Base-by-base conservation (phyloP, 805 yeast species). In the Debaryomyces castellii region DNA sequence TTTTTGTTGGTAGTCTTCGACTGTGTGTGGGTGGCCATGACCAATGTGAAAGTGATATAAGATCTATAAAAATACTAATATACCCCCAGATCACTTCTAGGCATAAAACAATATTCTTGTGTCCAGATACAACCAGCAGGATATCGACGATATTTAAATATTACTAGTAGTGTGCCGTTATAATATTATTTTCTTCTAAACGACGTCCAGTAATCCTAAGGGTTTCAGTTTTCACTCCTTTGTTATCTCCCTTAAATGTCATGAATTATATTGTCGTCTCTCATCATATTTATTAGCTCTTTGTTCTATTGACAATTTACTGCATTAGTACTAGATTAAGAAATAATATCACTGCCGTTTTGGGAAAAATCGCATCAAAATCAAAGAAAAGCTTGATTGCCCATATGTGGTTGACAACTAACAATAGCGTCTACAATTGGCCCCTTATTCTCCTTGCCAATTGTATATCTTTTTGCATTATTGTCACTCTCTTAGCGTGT, bases 401-500 rank as follows among this genome's bases (percentile, higher is more conserved):
- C 9, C 11, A 22, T 12, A 8, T 5, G n/a, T 8, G 12, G 20
- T 16, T 22, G 14, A 10, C 20, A 14, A 23, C 28, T 10, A 11
- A 22, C 27, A 22, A 18, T 37, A 37, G 21, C n/a, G 10, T 12
- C 28, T 36, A 43, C 16, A 43, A 23, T 40, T 59, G 75, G 5
- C 90, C 91, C 54, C 91, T 74, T 35, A 86, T 80, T 63, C 92
- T 73, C 67, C 94, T 76, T 3, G 94, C 94, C 52, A 87, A 67
- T 58, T 86, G 91, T 49, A 87, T 82, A 60, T 87, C 95, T 62
- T 83, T 85, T 57, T 84, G 87, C 92, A 86, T 87, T 27, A 87
- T 85, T 0, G 95, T 87, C n/a, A 87, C 89, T 54, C 95, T 67
- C 57, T 83, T 85, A 1, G 90, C 91, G 63, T 87, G 94, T 32